Percentiles rank a stretch among this genome's conserved stretches.
Evolutionary conservation across 2,329 filamentous ascomycete species (phyloP).

Genomic region (Diaporthe citri): DNA sequence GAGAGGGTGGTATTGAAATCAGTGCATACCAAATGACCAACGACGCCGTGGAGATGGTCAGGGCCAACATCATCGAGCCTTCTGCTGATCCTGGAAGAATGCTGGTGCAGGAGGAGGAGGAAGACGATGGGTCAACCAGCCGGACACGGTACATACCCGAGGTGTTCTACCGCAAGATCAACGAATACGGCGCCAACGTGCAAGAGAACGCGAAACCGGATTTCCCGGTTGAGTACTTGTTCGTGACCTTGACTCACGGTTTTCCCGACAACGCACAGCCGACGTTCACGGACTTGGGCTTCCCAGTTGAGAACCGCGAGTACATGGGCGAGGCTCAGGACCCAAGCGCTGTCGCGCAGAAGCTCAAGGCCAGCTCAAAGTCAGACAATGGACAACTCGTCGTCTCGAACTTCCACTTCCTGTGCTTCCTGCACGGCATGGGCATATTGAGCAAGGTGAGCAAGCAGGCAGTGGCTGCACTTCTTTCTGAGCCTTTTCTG

Average conservation of each 20-base stretch:
- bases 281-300: conserved; percentile 78
- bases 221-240: conserved; percentile 96
- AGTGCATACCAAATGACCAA: conserved; percentile 96
- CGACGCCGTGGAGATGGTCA: conserved; percentile 95
- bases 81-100: conserved; percentile 93
- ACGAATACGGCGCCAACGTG: conserved; percentile 96
- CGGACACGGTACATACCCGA: conserved; percentile 93
- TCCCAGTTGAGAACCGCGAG: conserved; percentile 93
- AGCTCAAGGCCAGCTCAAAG: conserved; percentile 73
- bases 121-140: conserved; percentile 77
- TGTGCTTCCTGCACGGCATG: conserved; percentile 87
- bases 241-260: conserved; percentile 95
- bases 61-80: conserved; percentile 93
- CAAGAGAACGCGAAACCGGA: conserved; percentile 97
- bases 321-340: conserved; percentile 89
- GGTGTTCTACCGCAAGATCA: conserved; percentile 95
- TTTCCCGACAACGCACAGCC: conserved; percentile 87
- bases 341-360: conserved; percentile 74
- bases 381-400: conserved; percentile 72
- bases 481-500: background rate
- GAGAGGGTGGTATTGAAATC: conserved; percentile 87
- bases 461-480: conserved; percentile 39
- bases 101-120: conserved; percentile 93
- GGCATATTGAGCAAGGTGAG: conserved; percentile 87
- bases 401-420: conserved; percentile 92